These are phyloP conservation scores for Calocybe gangraenosa DNA, from an alignment of 768 basidiomycete genomes.

Conservation along the genomic window DNA sequence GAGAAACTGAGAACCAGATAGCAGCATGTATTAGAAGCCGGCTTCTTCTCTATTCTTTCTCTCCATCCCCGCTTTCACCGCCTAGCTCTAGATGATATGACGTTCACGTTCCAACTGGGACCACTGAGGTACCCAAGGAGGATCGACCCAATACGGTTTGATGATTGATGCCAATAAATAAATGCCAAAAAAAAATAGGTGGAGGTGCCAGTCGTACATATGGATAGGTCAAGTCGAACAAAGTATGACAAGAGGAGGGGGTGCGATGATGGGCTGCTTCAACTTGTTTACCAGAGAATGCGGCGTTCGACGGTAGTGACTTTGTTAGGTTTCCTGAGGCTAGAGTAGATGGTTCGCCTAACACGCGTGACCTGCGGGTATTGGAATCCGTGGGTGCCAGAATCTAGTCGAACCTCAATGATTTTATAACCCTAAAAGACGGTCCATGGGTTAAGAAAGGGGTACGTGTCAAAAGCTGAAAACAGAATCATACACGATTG, in stretches of 20 bases:
- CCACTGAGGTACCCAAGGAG: too few species aligned
- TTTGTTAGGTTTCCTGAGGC: constrained; percentile 23
- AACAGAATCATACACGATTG: constrained; percentile 51
- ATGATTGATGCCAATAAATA: too few species aligned
- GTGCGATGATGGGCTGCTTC: background rate
- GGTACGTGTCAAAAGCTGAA: background rate
- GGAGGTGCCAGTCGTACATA: too few species aligned
- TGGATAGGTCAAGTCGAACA: too few species aligned
- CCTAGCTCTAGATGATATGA: too few species aligned
- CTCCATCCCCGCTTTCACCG: too few species aligned
- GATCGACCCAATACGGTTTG: too few species aligned
- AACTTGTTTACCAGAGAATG: constrained; percentile 62
- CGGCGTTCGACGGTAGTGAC: constrained; percentile 65
- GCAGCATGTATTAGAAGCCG: too few species aligned
- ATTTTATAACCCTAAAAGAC: constrained; percentile 68
- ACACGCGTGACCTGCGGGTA: constrained; percentile 79
- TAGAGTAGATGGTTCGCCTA: constrained; percentile 63
- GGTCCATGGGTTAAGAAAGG: constrained; percentile 1
- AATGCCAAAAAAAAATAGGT: too few species aligned
- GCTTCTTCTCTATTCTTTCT: too few species aligned
- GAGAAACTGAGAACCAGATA: too few species aligned
- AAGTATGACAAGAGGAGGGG: background rate
- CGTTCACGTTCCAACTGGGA: too few species aligned
- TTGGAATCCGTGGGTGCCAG: constrained; percentile 68
- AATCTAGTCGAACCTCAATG: constrained; percentile 77